Percentiles rank a stretch among this genome's conserved stretches.
Evolutionary conservation across 225 moss, liverwort and hornwort genomes (phyloP).

Genomic region (Bryum argenteum): DNA sequence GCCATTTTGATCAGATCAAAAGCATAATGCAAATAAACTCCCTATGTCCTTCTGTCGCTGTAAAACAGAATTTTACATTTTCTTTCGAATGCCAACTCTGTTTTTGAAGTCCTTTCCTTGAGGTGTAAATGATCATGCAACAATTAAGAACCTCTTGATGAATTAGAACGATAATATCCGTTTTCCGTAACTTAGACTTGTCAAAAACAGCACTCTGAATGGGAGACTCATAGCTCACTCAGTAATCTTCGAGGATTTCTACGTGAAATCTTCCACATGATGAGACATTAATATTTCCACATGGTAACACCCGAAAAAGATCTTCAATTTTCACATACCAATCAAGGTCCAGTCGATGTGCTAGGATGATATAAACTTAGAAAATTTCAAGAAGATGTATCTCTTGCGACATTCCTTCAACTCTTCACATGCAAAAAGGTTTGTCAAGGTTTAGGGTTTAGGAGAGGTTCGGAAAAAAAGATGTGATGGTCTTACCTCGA

Average conservation of each 20-base stretch:
- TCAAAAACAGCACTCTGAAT: neutral
- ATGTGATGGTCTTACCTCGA: conserved; percentile 22
- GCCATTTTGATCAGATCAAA: conserved; percentile 21
- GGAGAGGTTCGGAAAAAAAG: neutral
- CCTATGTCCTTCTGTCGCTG: neutral
- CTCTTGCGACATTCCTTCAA: conserved; percentile 1
- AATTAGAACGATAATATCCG: neutral
- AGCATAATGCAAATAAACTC: neutral
- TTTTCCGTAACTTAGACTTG: neutral
- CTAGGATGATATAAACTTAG: neutral
- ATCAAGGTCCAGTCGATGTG: neutral
- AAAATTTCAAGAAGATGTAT: neutral
- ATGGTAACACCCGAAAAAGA: neutral
- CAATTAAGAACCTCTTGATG: neutral
- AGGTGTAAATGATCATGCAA: neutral
- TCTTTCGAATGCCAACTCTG: neutral
- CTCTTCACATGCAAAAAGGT: neutral
- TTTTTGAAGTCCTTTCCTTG: neutral
- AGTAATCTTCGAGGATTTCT: neutral
- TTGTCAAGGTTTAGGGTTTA: conserved; percentile 23
- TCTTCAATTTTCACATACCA: neutral
- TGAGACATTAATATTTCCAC: neutral
- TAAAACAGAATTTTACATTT: neutral
- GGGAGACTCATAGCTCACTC: neutral
- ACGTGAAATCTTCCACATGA: neutral